These are phyloP conservation scores for Boehmeria nivea DNA, from an alignment of 306 rosid genomes.

Conservation along the genomic window DNA sequence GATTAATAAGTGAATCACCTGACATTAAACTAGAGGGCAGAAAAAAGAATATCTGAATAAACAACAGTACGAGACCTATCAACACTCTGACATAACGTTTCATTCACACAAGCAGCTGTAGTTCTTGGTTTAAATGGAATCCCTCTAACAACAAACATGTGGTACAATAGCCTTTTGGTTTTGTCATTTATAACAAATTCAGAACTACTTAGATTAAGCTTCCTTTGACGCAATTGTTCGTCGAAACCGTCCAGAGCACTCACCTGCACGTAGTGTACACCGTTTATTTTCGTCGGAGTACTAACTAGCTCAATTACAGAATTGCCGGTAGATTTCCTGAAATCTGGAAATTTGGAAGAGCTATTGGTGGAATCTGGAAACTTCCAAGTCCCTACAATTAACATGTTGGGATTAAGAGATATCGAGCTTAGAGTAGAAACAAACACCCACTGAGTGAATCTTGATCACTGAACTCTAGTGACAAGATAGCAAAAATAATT, in stretches of 20 bases:
- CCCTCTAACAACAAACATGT: no score
- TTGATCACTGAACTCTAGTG: neutral
- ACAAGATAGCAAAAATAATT: no score
- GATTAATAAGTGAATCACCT: no score
- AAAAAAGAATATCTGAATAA: no score
- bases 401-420: slow-evolving; percentile 17
- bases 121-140: no score
- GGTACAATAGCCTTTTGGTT: no score
- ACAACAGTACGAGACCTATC: no score
- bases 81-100: no score
- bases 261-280: slow-evolving; percentile 98
- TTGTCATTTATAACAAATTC: no score
- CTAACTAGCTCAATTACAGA: slow-evolving; percentile 86
- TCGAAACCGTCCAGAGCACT: slow-evolving; percentile 19
- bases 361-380: slow-evolving; percentile 68
- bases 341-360: slow-evolving; percentile 77
- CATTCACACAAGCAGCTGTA: no score
- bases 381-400: slow-evolving; percentile 82
- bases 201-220: no score
- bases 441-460: neutral
- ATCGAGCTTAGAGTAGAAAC: slow-evolving; percentile 1
- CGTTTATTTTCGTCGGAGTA: slow-evolving; percentile 85
- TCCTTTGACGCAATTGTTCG: slow-evolving; percentile 3
- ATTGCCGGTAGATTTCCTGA: slow-evolving; percentile 72
- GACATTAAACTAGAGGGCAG: no score